phyloP scores from a whole-genome alignment of 306 rosid species.

The Lathyrus sativus region DNA sequence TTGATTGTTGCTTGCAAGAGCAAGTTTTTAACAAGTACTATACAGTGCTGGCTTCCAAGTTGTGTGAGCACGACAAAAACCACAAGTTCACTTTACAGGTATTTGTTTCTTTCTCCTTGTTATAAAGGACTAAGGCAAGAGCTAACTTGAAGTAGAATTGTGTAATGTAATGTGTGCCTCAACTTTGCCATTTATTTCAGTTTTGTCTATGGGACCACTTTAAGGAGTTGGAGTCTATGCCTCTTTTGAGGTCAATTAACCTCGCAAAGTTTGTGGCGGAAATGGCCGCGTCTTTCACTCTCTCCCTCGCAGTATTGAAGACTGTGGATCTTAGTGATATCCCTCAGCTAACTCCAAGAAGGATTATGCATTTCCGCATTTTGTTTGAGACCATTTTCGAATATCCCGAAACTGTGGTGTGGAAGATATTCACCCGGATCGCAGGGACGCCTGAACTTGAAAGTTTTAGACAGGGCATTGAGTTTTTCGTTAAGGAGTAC shows the following conservation, averaged over 20 bases:
- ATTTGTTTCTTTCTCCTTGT: conserved; percentile 22
- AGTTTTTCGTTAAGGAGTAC: conserved; percentile 69
- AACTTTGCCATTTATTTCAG: conserved; percentile 42
- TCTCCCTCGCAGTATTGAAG: conserved; percentile 77
- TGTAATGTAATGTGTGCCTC: background rate
- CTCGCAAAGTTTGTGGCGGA: conserved; percentile 85
- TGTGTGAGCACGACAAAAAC: conserved; percentile 92
- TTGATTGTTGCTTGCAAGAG: conserved; percentile 95
- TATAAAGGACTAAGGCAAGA: conserved; percentile 7
- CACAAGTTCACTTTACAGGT: conserved; percentile 97
- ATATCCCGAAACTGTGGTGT: conserved; percentile 55
- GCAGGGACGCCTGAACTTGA: conserved; percentile 78
- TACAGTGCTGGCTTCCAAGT: conserved; percentile 76
- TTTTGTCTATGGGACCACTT: conserved; percentile 92
- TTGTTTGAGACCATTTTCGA: conserved; percentile 79
- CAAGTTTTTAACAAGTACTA: conserved; percentile 87
- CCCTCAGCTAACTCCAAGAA: conserved; percentile 62
- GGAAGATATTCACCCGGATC: conserved; percentile 80
- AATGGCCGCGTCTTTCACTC: conserved; percentile 78
- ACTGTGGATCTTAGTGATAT: conserved; percentile 64
- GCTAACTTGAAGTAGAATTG: conserved; percentile 7
- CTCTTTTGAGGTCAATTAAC: conserved; percentile 71
- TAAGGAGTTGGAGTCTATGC: conserved; percentile 81
- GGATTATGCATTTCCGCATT: conserved; percentile 85
- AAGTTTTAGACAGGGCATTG: conserved; percentile 66